A percentile compares a stretch with the other conserved stretches of the same genome.
phyloP scores from a whole-genome alignment of 176 grass and related monocot genomes.

The Triticum timopheevii region DNA sequence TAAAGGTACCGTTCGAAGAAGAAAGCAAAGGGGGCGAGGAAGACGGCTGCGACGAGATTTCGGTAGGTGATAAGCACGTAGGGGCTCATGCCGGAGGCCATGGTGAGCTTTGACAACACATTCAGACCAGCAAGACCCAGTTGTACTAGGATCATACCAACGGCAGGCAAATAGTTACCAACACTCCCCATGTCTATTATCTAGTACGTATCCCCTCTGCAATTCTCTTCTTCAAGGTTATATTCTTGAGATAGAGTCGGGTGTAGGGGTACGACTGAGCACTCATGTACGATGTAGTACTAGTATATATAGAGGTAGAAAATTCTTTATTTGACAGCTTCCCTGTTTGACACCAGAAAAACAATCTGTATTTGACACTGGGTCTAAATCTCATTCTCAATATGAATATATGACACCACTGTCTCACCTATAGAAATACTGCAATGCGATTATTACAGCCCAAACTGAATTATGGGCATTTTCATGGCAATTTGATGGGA shows the following conservation, averaged over 20 bases:
- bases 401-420: too few species aligned
- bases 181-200: neutral
- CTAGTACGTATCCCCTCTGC: neutral
- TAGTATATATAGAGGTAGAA: neutral
- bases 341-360: too few species aligned
- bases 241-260: neutral
- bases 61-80: conserved; percentile 78
- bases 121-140: conserved; percentile 37
- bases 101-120: conserved; percentile 68
- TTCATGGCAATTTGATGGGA: too few species aligned
- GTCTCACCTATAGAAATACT: too few species aligned
- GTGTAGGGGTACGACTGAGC: neutral
- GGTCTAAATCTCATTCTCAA: too few species aligned
- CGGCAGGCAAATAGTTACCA: neutral
- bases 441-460: too few species aligned
- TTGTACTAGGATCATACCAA: neutral
- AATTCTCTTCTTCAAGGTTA: neutral
- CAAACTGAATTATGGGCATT: too few species aligned
- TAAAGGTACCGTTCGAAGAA: conserved; percentile 46
- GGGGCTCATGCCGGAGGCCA: conserved; percentile 81
- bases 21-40: conserved; percentile 54
- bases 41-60: conserved; percentile 58
- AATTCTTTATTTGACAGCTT: too few species aligned
- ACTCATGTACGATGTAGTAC: too few species aligned
- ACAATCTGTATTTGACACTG: too few species aligned